Percentiles rank a stretch among this genome's conserved stretches.
Conservation (phyloP, 805 yeast genomes). For the Yamadazyma philogaea region DNA sequence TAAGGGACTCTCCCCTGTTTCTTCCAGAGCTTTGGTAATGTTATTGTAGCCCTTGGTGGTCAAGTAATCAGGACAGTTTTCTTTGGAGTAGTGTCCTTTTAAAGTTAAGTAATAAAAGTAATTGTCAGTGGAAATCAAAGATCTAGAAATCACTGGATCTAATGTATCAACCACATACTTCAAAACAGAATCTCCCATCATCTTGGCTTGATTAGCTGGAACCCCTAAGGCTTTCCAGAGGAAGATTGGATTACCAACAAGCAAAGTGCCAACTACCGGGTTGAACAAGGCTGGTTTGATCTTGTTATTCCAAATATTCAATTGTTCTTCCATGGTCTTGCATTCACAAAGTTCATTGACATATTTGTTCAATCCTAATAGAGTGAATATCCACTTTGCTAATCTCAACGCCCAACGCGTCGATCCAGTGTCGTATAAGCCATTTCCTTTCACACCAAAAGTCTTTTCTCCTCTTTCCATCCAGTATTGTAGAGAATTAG, state of each 20-base stretch:
- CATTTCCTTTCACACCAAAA: constrained; percentile 53
- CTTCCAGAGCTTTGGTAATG: constrained; percentile 34
- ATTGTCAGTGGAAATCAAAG: constrained; percentile 66
- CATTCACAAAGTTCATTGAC: constrained; percentile 57
- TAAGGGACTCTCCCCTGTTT: constrained; percentile 45
- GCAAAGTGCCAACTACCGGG: constrained; percentile 60
- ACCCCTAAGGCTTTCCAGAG: constrained; percentile 91
- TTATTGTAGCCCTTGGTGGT: constrained; percentile 55
- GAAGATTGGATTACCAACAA: constrained; percentile 81
- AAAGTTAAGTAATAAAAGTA: constrained; percentile 74
- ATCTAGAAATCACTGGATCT: constrained; percentile 67
- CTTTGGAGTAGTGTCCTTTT: constrained; percentile 54
- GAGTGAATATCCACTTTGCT: constrained; percentile 56
- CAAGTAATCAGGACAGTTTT: constrained; percentile 75
- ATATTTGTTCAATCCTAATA: constrained; percentile 50
- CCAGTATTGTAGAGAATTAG: constrained; percentile 84
- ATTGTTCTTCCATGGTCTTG: constrained; percentile 60
- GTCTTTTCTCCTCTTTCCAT: constrained; percentile 57
- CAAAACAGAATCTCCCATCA: constrained; percentile 72
- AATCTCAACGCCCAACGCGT: constrained; percentile 82
- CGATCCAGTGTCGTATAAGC: constrained; percentile 78
- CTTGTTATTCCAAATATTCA: constrained; percentile 55
- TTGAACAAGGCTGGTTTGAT: constrained; percentile 71
- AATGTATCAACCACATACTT: constrained; percentile 74
- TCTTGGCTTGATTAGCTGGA: constrained; percentile 76